phyloP scores from a whole-genome alignment of 2,329 filamentous ascomycete species.

The Pseudogymnoascus sp. region DNA sequence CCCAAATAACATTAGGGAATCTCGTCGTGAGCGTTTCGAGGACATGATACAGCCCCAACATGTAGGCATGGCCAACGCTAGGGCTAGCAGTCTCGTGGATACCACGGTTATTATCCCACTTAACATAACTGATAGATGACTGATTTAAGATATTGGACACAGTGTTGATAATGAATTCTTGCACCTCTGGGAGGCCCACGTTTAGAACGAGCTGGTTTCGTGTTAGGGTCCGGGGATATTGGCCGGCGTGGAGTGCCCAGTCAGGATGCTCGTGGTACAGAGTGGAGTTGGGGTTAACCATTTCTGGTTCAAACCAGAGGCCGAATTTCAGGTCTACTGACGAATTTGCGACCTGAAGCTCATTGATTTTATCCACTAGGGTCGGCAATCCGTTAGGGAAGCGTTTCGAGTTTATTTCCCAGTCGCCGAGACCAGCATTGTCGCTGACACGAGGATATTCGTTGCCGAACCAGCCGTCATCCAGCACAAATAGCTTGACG shows the following conservation, averaged over 20 bases:
- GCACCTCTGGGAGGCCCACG: neutral
- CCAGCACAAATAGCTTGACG: conserved; percentile 56
- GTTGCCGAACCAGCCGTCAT: conserved; percentile 63
- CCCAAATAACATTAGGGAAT: neutral
- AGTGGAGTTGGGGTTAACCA: conserved; percentile 56
- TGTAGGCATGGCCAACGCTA: neutral
- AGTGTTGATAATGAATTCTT: neutral
- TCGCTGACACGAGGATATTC: conserved; percentile 38
- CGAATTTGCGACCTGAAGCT: neutral
- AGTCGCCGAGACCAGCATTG: neutral
- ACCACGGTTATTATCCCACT: neutral
- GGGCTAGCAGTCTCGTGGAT: neutral
- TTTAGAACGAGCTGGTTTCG: neutral
- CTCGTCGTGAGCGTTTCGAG: neutral
- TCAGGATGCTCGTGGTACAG: conserved; percentile 57
- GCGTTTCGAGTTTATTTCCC: neutral
- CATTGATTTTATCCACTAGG: neutral
- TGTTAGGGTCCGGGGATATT: conserved; percentile 38
- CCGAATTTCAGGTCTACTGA: conserved; percentile 50
- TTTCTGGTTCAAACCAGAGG: conserved; percentile 62
- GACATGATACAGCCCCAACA: neutral
- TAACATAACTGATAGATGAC: neutral
- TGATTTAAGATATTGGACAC: neutral
- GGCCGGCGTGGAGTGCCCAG: conserved; percentile 53
- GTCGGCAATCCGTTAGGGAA: neutral